A percentile compares a stretch with the other conserved stretches of the same genome.
phyloP scores from a whole-genome alignment of 768 basidiomycete genomes.

The Mycena latifolia region DNA sequence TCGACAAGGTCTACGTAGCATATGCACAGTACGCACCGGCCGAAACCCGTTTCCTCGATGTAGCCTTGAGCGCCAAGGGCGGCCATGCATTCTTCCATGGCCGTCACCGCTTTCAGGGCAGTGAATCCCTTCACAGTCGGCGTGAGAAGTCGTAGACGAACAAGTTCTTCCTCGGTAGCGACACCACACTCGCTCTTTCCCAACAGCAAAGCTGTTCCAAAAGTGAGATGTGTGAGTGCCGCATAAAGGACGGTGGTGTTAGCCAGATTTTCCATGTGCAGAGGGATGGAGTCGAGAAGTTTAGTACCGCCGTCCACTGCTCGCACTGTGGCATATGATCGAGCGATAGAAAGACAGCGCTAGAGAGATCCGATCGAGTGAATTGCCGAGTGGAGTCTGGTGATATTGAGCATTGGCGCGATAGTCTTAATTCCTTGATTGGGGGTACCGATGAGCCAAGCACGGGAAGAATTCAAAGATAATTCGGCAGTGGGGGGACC shows the following conservation, averaged over 20 bases:
- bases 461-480: conserved; percentile 66
- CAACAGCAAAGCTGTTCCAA: conserved; percentile 68
- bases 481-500: conserved; percentile 82
- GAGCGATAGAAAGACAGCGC: conserved; percentile 73
- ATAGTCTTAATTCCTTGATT: conserved; percentile 76
- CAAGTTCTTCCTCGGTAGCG: conserved; percentile 61
- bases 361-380: conserved; percentile 67
- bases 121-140: conserved; percentile 78
- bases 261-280: conserved; percentile 78
- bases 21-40: conserved; percentile 50
- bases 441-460: conserved; percentile 68
- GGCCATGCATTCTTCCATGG: conserved; percentile 81
- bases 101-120: conserved; percentile 69
- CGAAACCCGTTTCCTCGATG: conserved; percentile 84
- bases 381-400: conserved; percentile 76
- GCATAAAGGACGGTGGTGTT: conserved; percentile 71
- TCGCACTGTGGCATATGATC: conserved; percentile 70
- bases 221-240: conserved; percentile 72
- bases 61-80: conserved; percentile 82
- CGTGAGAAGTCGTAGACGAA: conserved; percentile 71
- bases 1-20: background rate
- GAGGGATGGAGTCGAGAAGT: conserved; percentile 64
- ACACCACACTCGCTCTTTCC: conserved; percentile 71
- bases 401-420: conserved; percentile 80
- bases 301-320: conserved; percentile 61